Percentiles rank a stretch among this genome's conserved stretches.
Conservation (phyloP, 805 yeast species). For the Helenozyma rhizophorensis region DNA sequence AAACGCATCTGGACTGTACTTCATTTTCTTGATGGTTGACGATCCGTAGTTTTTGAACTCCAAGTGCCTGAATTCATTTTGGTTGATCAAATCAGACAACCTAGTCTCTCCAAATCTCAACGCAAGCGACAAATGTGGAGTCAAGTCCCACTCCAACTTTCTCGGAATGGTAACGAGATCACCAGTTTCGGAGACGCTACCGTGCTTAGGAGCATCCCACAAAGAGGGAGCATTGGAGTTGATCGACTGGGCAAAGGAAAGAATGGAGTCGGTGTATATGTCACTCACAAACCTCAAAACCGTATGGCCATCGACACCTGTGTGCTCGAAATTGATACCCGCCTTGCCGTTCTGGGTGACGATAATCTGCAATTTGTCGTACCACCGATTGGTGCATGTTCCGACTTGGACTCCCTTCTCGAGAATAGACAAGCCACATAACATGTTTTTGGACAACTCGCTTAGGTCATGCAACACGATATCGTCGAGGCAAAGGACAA, state of each 20-base stretch:
- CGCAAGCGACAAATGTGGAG: conserved; percentile 69
- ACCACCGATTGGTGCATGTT: conserved; percentile 93
- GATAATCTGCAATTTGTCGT: conserved; percentile 84
- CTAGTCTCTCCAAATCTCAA: conserved; percentile 89
- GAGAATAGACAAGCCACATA: conserved; percentile 77
- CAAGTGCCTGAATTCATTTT: conserved; percentile 78
- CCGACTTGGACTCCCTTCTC: conserved; percentile 89
- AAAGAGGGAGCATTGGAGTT: conserved; percentile 71
- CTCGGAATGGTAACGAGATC: conserved; percentile 63
- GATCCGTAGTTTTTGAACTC: conserved; percentile 75
- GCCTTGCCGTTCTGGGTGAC: conserved; percentile 87
- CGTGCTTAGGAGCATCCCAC: conserved; percentile 41
- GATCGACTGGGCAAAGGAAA: conserved; percentile 80
- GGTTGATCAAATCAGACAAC: conserved; percentile 79
- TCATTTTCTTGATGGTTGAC: conserved; percentile 74
- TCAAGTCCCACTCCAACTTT: conserved; percentile 83
- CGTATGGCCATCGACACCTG: conserved; percentile 96
- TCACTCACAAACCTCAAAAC: conserved; percentile 84
- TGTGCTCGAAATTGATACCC: conserved; percentile 89
- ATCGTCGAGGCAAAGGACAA: conserved; percentile 80
- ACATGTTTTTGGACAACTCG: conserved; percentile 75
- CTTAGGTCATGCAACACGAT: conserved; percentile 57
- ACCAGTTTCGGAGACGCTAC: conserved; percentile 27
- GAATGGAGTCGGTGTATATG: conserved; percentile 84
- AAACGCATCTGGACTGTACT: conserved; percentile 90